A percentile compares a stretch with the other conserved stretches of the same genome.
Evolutionary conservation across 306 rosid species (phyloP).

Genomic region (Rubus parviflorus): DNA sequence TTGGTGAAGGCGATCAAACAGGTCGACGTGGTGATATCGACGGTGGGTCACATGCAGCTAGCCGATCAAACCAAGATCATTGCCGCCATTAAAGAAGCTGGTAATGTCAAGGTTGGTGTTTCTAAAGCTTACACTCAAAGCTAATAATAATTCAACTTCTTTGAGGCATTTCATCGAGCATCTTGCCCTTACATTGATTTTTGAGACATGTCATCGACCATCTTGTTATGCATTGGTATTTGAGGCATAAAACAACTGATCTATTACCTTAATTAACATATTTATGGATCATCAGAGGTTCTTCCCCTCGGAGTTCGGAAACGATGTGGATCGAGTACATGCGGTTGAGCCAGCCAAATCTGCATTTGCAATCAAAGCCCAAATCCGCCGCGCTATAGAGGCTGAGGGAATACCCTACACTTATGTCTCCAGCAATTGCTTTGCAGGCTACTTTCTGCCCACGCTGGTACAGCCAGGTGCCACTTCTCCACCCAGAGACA

Average conservation of each 20-base stretch:
- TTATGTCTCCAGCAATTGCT: conserved; percentile 58
- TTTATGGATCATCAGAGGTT: conserved; percentile 52
- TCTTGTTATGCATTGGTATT: no score
- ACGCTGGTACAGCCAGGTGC: conserved; percentile 66
- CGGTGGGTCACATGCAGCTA: conserved; percentile 56
- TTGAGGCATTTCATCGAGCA: not conserved
- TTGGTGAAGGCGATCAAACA: conserved; percentile 74
- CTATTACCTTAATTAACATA: no score
- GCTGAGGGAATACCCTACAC: conserved; percentile 76
- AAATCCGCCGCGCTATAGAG: conserved; percentile 65
- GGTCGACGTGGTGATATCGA: conserved; percentile 84
- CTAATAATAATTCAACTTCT: not conserved
- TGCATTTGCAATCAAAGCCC: conserved; percentile 46
- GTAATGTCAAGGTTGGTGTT: conserved; percentile 63
- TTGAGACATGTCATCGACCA: not conserved
- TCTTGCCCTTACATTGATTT: not conserved
- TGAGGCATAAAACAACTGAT: not conserved
- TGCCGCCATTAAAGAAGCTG: conserved; percentile 86
- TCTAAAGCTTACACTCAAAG: not conserved
- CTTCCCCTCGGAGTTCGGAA: conserved; percentile 87
- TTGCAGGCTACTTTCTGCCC: conserved; percentile 74
- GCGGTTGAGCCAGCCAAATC: conserved; percentile 93
- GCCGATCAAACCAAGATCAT: conserved; percentile 83
- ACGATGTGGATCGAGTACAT: conserved; percentile 75
- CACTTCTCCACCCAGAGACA: conserved; percentile 71